Percentiles rank a stretch among this genome's conserved stretches.
Evolutionary conservation across 306 rosid genomes (phyloP).

Genomic region (Cajanus cajan): DNA sequence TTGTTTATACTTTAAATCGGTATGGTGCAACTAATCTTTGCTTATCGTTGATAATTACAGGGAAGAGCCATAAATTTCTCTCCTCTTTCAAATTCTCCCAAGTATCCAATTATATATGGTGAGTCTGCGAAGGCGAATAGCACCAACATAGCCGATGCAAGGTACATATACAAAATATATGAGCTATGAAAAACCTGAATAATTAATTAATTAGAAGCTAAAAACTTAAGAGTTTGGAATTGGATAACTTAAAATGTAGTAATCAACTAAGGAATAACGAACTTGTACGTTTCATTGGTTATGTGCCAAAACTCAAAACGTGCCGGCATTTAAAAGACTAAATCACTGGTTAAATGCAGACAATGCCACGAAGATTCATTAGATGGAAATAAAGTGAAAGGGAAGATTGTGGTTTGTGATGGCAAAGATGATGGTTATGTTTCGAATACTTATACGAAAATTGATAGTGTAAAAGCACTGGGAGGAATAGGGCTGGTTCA

Average conservation of each 20-base stretch:
- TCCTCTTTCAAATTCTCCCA: slow-evolving; percentile 45
- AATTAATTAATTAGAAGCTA: not conserved
- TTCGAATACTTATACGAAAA: not conserved
- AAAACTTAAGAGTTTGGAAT: not conserved
- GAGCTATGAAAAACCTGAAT: no score
- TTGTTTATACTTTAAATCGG: not conserved
- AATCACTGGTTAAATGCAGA: slow-evolving; percentile 28
- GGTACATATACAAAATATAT: slow-evolving; percentile 35
- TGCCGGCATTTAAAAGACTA: no score
- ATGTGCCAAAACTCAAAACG: not conserved
- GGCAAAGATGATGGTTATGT: not conserved
- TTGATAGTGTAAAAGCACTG: slow-evolving; percentile 13
- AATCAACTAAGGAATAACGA: not conserved
- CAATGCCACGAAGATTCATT: slow-evolving; percentile 42
- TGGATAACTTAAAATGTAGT: not conserved
- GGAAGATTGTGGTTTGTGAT: slow-evolving; percentile 71
- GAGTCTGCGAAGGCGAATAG: slow-evolving; percentile 40
- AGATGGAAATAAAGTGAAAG: slow-evolving; percentile 49
- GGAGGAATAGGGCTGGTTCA: slow-evolving; percentile 65
- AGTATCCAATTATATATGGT: slow-evolving; percentile 48
- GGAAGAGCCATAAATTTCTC: slow-evolving; percentile 81
- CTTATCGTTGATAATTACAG: slow-evolving; percentile 30
- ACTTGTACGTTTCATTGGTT: not conserved
- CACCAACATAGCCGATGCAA: slow-evolving; percentile 36
- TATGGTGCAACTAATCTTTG: not conserved